phyloP scores from a whole-genome alignment of 2,329 filamentous ascomycete genomes.

The Cadophora gregata region DNA sequence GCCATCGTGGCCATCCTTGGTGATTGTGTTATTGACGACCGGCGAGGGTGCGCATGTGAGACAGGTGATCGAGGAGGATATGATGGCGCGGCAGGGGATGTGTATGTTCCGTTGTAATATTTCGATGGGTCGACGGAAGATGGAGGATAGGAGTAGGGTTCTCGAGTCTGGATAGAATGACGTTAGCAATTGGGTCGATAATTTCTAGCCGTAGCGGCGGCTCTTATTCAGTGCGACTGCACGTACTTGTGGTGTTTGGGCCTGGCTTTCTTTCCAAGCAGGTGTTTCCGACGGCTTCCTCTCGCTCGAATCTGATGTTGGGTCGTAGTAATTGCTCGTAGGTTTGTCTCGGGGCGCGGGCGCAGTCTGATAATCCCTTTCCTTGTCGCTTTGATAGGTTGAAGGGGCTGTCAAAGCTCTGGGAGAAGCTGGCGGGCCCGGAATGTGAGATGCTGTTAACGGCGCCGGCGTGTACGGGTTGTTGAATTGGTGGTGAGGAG shows the following conservation, averaged over 20 bases:
- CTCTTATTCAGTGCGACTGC: constrained; percentile 26
- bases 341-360: constrained; percentile 48
- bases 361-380: constrained; percentile 38
- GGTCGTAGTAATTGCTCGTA: constrained; percentile 53
- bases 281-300: constrained; percentile 46
- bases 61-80: constrained; percentile 58
- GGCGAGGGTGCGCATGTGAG: constrained; percentile 52
- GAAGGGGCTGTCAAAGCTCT: constrained; percentile 36
- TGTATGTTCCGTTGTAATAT: constrained; percentile 58
- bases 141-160: constrained; percentile 56
- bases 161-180: constrained; percentile 50
- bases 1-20: constrained; percentile 47
- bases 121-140: constrained; percentile 51
- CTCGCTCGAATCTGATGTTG: constrained; percentile 51
- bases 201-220: constrained; percentile 19
- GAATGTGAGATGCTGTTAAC: constrained; percentile 37
- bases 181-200: constrained; percentile 20
- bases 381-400: constrained; percentile 40
- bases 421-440: constrained; percentile 39
- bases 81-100: constrained; percentile 53
- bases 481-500: constrained; percentile 41
- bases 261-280: constrained; percentile 39
- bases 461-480: constrained; percentile 40
- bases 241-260: constrained; percentile 42
- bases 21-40: constrained; percentile 40